Base-by-base conservation (phyloP, 1,284 basidiomycete genomes). In the Cutaneotrichosporon dermatis region DNA sequence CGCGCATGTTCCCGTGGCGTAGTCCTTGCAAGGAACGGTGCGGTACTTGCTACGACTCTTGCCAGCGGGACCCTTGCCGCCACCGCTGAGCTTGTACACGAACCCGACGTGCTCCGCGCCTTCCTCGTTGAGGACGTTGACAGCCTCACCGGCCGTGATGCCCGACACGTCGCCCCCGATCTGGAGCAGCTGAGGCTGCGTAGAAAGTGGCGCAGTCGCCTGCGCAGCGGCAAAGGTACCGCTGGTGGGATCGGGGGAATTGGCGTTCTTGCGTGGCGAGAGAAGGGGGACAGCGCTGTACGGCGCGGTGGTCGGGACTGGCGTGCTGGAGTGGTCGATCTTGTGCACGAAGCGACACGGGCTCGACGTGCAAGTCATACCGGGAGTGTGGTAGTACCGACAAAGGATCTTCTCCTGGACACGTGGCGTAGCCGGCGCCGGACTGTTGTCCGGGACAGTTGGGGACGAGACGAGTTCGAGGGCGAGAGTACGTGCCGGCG, bases 321-420 rank as follows among this genome's bases (percentile, higher is more conserved):
- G 10, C 12, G 41, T 43, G 11, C 9, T 8, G 2, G 46, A 33
- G 3, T 35, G 33, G 2, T 68, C 66, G 44, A 77, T 67, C 40
- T 69, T 66, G 59, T 79, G 77, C 9, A 77, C 74, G 61, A 79
- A 78, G 48, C 76, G 71, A 61, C 76, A 79, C n/a, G 78, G 78
- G 42, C 73, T 70, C 16, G 76, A 77, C 16, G 77, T 79, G 58
- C 76, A 78, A 12, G 70, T 75, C 46, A 75, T 60, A 12, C 76
- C 76, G 8, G 73, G 71, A 6, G 74, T 78, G 62, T 76, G 78
- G 62, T 77, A 78, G 65, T 76, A 78, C 56, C 74, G 66, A 60
- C 78, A 79, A 12, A 78, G 66, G 49, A 79, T 76, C 68, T 78
- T 55, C 37, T 63, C 59, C n/a, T 45, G 33, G 15, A 76, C 40